Evolutionary conservation across 139 green algal species (phyloP), one percentile per base, ranked within the genome.

Genomic region (Monoraphidium neglectum): DNA sequence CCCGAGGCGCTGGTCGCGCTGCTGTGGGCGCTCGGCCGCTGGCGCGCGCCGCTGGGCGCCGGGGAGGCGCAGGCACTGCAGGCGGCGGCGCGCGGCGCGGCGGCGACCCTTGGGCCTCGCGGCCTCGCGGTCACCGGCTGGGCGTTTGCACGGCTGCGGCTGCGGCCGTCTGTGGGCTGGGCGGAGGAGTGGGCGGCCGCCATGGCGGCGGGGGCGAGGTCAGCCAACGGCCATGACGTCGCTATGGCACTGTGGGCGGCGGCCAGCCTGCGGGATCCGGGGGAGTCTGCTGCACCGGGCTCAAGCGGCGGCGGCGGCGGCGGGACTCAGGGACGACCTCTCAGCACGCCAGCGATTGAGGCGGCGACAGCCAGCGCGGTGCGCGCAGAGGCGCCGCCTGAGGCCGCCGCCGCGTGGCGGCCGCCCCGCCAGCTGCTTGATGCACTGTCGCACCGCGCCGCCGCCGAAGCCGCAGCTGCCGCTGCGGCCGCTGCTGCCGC

Each of bases 21-120:
- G 59, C 63, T 68, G 60, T 77, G 72, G 72, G 72, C 72, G 12
- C 43, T 70, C 38, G 72, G 30, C 32, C 43, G 18, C 37, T 77
- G 72, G 72, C 18, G 28, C 18, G 62, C 23, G 6, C 24, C 54
- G 64, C 64, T 33, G 23, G 37, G 3, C 12, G 64, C 23, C 38
- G 36, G 24, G 28, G 36, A 37, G n/a, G 64, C 37, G 12, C 37
- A 15, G 37, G 56, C 68, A 16, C 57, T 67, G 57, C 24, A 21
- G 40, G 28, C 24, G 35, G 38, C 40, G 21, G 28, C 60, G 26
- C 37, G n/a, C 28, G 24, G 62, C 21, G 18, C n/a, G 26, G 33
- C 18, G 51, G 47, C 47, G 49, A 6, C 51, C 6, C 32, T 75
- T 12, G 62, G 12, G n/a, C 16, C 59, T 3, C 43, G 37, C 16